These are phyloP conservation scores for Backusella psychrophila DNA, from an alignment of 192 early-diverging fungal species.

Conservation along the genomic window DNA sequence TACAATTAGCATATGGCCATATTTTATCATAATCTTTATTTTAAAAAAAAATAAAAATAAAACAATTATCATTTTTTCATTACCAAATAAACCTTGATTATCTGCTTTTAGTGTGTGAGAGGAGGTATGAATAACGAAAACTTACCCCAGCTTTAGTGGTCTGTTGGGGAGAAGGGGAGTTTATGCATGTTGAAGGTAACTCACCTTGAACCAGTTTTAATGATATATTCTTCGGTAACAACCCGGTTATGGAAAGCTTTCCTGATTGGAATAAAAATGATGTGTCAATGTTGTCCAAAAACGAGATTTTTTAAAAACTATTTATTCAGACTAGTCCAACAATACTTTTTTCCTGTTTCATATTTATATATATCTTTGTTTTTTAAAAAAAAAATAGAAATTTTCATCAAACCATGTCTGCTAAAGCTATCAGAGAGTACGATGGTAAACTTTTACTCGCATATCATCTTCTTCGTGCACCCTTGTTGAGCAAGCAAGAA, in stretches of 20 bases:
- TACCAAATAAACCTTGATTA: neutral
- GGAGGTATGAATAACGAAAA: neutral
- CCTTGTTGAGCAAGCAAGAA: slow-evolving; percentile 46
- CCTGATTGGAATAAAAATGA: neutral
- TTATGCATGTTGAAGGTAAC: neutral
- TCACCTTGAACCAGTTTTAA: neutral
- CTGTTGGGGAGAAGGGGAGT: neutral
- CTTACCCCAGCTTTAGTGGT: neutral
- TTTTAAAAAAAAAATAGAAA: neutral
- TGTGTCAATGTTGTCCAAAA: neutral
- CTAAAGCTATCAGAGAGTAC: slow-evolving; percentile 59
- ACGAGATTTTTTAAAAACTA: neutral
- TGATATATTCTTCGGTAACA: neutral
- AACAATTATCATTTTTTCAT: neutral
- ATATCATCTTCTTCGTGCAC: slow-evolving; percentile 79
- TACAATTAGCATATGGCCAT: neutral
- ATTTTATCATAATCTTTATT: neutral
- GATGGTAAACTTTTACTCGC: slow-evolving; percentile 96
- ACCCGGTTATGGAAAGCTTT: neutral
- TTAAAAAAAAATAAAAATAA: neutral
- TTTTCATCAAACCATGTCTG: slow-evolving; percentile 19
- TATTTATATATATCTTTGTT: neutral
- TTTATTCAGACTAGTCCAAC: neutral
- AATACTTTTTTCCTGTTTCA: neutral
- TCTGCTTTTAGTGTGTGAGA: neutral